phyloP scores from a whole-genome alignment of 2,329 filamentous ascomycete genomes.

The Eutypella sp. region DNA sequence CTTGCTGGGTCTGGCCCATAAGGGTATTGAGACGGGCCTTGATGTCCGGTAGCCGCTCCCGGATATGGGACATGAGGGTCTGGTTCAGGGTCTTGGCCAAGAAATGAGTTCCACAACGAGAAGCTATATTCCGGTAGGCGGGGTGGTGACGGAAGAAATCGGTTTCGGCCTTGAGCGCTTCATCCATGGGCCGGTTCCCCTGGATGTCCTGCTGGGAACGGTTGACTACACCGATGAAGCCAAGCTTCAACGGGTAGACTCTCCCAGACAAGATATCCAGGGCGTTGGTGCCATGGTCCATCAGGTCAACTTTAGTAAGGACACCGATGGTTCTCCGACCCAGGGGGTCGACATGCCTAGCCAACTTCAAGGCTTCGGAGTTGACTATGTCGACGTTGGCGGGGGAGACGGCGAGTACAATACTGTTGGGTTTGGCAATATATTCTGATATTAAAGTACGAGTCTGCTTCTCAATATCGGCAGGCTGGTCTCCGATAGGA shows the following conservation, averaged over 20 bases:
- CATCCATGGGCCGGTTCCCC: slow-evolving; percentile 87
- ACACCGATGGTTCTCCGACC: slow-evolving; percentile 94
- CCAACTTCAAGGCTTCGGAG: slow-evolving; percentile 93
- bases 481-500: slow-evolving; percentile 93
- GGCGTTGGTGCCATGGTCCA: slow-evolving; percentile 98
- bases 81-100: slow-evolving; percentile 91
- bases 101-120: slow-evolving; percentile 87
- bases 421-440: slow-evolving; percentile 98
- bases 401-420: slow-evolving; percentile 91
- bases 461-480: slow-evolving; percentile 98
- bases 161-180: slow-evolving; percentile 81
- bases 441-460: slow-evolving; percentile 95
- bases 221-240: slow-evolving; percentile 97
- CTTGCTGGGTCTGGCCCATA: slow-evolving; percentile 99
- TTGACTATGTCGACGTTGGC: slow-evolving; percentile 98
- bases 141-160: slow-evolving; percentile 98
- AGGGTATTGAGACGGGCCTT: slow-evolving; percentile 95
- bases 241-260: slow-evolving; percentile 93
- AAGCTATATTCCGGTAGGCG: slow-evolving; percentile 94
- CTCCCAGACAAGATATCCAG: slow-evolving; percentile 95
- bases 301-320: slow-evolving; percentile 92
- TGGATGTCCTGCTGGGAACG: slow-evolving; percentile 97
- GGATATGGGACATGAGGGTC: slow-evolving; percentile 93
- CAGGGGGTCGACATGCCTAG: slow-evolving; percentile 91
- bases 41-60: slow-evolving; percentile 92